phyloP scores from a whole-genome alignment of 306 rosid genomes.

The Acacia acuminata region DNA sequence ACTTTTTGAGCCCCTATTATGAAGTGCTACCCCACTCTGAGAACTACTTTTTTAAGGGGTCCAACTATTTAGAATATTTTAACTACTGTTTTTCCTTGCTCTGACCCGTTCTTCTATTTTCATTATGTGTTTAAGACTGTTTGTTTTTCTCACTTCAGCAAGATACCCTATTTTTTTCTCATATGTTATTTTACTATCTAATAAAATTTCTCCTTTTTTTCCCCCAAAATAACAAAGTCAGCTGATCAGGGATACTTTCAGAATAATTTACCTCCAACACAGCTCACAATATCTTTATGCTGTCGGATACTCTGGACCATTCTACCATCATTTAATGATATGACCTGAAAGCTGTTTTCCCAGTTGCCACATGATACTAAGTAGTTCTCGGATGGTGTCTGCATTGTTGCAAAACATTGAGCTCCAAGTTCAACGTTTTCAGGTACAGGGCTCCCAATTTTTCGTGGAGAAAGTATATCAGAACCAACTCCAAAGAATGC shows the following conservation, averaged over 20 bases:
- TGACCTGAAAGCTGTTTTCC: conserved; percentile 98
- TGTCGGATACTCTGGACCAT: conserved; percentile 96
- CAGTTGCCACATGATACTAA: conserved; percentile 94
- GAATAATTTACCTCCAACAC: conserved; percentile 81
- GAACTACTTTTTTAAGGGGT: background rate
- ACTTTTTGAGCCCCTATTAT: background rate
- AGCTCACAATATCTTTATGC: conserved; percentile 96
- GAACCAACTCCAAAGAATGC: conserved; percentile 90
- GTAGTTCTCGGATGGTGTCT: conserved; percentile 74
- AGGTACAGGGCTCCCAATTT: conserved; percentile 87
- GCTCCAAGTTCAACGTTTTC: conserved; percentile 88
- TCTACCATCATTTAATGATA: conserved; percentile 86
- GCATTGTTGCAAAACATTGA: conserved; percentile 89
- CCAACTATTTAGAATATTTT: background rate
- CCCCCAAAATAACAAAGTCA: background rate
- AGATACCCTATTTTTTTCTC: background rate
- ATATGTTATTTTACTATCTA: background rate
- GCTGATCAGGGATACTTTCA: conserved; percentile 9
- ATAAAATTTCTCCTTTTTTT: background rate
- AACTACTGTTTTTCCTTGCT: background rate
- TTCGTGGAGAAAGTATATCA: conserved; percentile 78
- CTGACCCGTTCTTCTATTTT: background rate
- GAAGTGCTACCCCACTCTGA: background rate
- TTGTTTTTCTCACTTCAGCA: background rate
- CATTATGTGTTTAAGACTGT: background rate